A percentile compares a stretch with the other conserved stretches of the same genome.
These are phyloP conservation scores for Tetrapisispora nanseiensis DNA, from an alignment of 805 yeast genomes.

Conservation along the genomic window DNA sequence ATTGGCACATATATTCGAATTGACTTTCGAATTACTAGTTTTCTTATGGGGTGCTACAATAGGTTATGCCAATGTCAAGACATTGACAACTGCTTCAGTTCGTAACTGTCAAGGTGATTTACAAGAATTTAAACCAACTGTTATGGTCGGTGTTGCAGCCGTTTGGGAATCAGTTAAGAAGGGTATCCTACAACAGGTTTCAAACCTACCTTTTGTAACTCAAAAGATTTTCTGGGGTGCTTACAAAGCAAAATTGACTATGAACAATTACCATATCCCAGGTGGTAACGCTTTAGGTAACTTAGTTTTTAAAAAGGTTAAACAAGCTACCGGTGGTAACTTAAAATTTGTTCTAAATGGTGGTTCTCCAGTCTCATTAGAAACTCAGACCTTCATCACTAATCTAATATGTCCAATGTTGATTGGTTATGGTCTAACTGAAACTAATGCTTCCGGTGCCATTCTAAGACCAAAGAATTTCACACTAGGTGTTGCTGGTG, in stretches of 20 bases:
- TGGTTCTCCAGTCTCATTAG: slow-evolving; percentile 82
- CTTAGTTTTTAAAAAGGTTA: slow-evolving; percentile 74
- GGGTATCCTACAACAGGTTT: slow-evolving; percentile 74
- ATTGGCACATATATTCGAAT: slow-evolving; percentile 90
- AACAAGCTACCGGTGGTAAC: slow-evolving; percentile 91
- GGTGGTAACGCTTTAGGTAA: slow-evolving; percentile 55
- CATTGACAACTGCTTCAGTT: slow-evolving; percentile 72
- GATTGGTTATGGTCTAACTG: slow-evolving; percentile 94
- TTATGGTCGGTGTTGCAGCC: slow-evolving; percentile 98
- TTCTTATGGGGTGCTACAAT: slow-evolving; percentile 83
- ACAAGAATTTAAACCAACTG: slow-evolving; percentile 76
- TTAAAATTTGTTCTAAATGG: slow-evolving; percentile 71
- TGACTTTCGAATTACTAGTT: slow-evolving; percentile 68
- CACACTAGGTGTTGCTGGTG: slow-evolving; percentile 73
- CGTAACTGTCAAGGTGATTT: slow-evolving; percentile 85
- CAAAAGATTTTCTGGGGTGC: slow-evolving; percentile 90
- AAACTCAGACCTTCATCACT: slow-evolving; percentile 74
- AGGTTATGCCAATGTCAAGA: slow-evolving; percentile 90
- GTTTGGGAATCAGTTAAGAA: slow-evolving; percentile 95
- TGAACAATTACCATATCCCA: slow-evolving; percentile 61
- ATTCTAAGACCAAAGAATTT: slow-evolving; percentile 55
- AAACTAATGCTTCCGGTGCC: slow-evolving; percentile 83
- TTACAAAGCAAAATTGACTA: slow-evolving; percentile 55
- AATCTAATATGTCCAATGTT: slow-evolving; percentile 77
- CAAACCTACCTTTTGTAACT: slow-evolving; percentile 49